These are phyloP conservation scores for Rhizopogon sp. DNA, from an alignment of 768 basidiomycete species.

Conservation along the genomic window DNA sequence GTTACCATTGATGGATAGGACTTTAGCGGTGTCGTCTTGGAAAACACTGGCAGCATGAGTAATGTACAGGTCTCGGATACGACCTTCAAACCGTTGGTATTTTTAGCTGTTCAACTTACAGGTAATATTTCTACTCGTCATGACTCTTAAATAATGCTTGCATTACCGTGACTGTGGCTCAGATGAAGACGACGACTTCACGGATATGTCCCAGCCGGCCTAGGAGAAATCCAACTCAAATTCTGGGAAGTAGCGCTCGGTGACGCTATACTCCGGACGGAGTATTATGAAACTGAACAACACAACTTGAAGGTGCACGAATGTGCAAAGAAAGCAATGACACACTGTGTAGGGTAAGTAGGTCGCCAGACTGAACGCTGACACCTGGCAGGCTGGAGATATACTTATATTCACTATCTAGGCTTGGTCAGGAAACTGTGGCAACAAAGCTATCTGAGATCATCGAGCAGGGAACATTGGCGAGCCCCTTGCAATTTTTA, in stretches of 20 bases:
- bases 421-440: slow-evolving; percentile 19
- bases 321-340: slow-evolving; percentile 25
- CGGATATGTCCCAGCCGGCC: slow-evolving; percentile 7
- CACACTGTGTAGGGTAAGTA: slow-evolving; percentile 23
- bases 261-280: too few species aligned
- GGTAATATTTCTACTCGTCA: slow-evolving; percentile 13
- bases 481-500: slow-evolving; percentile 19
- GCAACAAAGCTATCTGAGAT: neutral
- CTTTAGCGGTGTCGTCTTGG: neutral
- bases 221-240: neutral
- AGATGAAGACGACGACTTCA: slow-evolving; percentile 27
- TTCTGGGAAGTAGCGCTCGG: neutral
- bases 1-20: slow-evolving; percentile 14
- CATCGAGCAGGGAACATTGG: neutral
- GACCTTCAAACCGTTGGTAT: slow-evolving; percentile 16
- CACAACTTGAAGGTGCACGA: slow-evolving; percentile 26
- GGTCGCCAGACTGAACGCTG: neutral
- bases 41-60: neutral
- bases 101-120: slow-evolving; percentile 22
- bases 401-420: neutral
- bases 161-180: slow-evolving; percentile 5
- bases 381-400: neutral
- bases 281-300: neutral
- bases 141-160: too few species aligned
- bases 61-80: slow-evolving; percentile 8